These are phyloP conservation scores for Botrytis paeoniae DNA, from an alignment of 2,329 filamentous ascomycete genomes.

Conservation along the genomic window DNA sequence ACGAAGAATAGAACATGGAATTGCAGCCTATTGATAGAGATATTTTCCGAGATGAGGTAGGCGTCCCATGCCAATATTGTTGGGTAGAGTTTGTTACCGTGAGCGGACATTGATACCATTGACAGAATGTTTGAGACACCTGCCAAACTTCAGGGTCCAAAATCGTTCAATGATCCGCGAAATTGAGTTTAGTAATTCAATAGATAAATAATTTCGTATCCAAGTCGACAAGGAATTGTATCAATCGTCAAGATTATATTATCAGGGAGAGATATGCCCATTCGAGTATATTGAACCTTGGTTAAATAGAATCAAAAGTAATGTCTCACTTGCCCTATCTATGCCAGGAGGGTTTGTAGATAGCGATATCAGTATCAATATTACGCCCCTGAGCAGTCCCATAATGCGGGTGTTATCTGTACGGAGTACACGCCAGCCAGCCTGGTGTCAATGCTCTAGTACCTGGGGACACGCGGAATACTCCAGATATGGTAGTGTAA, in stretches of 20 bases:
- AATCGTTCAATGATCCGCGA: not conserved
- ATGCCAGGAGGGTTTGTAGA: not conserved
- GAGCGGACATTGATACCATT: not conserved
- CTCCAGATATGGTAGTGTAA: conserved; percentile 2
- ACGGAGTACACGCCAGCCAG: conserved; percentile 5
- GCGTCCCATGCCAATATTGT: not conserved
- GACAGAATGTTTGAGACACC: not conserved
- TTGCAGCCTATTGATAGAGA: not conserved
- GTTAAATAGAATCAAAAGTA: not conserved
- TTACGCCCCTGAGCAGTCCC: not conserved
- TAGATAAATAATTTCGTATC: not conserved
- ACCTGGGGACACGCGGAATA: not conserved
- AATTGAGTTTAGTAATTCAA: not conserved
- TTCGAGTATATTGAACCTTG: conserved; percentile 7
- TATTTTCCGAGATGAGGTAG: not conserved
- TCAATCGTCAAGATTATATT: conserved; percentile 18
- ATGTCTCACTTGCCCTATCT: conserved; percentile 6
- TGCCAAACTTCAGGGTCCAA: not conserved
- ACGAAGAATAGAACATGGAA: not conserved
- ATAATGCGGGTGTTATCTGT: not conserved
- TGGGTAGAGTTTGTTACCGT: not conserved
- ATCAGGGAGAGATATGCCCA: conserved; percentile 11
- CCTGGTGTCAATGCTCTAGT: conserved; percentile 10
- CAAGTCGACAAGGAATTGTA: not conserved
- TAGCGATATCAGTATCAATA: conserved; percentile 3